Evolutionary conservation across 805 yeast species (phyloP), one percentile per base, ranked within the genome.

Genomic region (Saccharomycopsis babjevae): DNA sequence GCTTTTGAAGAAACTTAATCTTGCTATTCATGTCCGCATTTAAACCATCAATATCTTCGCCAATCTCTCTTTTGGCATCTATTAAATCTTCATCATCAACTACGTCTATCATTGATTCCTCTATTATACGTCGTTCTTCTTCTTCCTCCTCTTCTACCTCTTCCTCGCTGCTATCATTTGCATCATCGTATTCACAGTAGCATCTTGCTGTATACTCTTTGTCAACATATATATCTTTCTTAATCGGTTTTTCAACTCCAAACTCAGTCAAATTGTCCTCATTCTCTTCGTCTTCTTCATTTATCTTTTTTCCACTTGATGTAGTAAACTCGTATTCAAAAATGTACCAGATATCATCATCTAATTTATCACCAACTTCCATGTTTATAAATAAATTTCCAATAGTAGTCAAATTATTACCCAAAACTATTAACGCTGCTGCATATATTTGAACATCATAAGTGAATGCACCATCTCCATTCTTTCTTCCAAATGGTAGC

Each of bases 401-500:
- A 6, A 83, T 78, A 62, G 80, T 83, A 18, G 76, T 74, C 36
- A 78, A 62, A 28, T 76, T 79, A 5, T 73, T 68, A 0, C 84
- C 84, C 15, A 79, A 66, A 0, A 83, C 79, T 22, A 79, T 69
- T 69, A 84, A 73, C 1, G 85, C 81, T 2, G 85, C 81, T 39
- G 83, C 79, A 61, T 82, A 80, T 57, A 83, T 75, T 65, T 86
- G 75, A 68, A 83, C 77, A 68, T 84, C 89, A 3, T 82, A 77
- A 67, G 72, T 76, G 36, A 86, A 68, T 0, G 86, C 77, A 3
- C 93, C 92, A 58, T 79, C 78, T 22, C 84, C 82, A 22, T 77
- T 70, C 60, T 81, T 79, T 63, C 92, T 74, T 1, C 85, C 88
- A 72, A 83, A 79, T 1, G 92, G 91, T 22, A 85, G 83, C 76